Base-by-base conservation (phyloP, 495 filamentous ascomycete genomes). In the Aspergillus biplanus region DNA sequence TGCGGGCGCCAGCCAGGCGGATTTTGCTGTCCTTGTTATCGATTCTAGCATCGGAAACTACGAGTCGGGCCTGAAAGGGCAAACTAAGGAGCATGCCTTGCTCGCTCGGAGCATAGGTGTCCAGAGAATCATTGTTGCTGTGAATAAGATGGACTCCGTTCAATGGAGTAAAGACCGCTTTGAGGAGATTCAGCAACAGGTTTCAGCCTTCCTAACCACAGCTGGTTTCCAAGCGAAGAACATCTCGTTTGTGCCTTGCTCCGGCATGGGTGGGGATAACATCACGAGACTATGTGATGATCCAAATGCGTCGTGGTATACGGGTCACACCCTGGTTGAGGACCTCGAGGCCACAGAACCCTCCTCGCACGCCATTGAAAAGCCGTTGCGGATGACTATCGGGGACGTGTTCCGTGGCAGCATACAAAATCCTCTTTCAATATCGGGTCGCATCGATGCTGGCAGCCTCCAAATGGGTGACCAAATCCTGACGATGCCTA, bases 1-100 rank as follows among this genome's bases (percentile, higher is more conserved):
- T 70, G 96, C 93, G 4, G 95, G 95, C 0, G 93, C 93, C 31
- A 92, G 90, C 46, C 94, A 97, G 74, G 95, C 95, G 3, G 96
- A 99, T 73, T 97, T 98, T 72, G 96, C 94, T 0, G 90, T 99
- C 8, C 81, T 99, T 6, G 95, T 99, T 37, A 90, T 99, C 56
- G 95, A 99, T 73, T 88, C 95, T 27, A 86, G 88, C 56, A 89
- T 84, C 0, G 93, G 93, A 27, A 92, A 91, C 31, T 97, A 97
- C 65, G 95, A 99, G 72, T 90, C 92, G 0, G 95, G 95, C 0
- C 82, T 99, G 42, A 93, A 89, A 67, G 95, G 95, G 2, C 95
- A 99, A 73, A 99, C 95, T 0, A 92, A 90, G 71, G 96, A 99
- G 67, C 95, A 99, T 70, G 89, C 93, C 7, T 78, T 97, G 13